Evolutionary conservation across 2,329 filamentous ascomycete genomes (phyloP), one percentile per base, ranked within the genome.

Genomic region (Nakataea oryzae): DNA sequence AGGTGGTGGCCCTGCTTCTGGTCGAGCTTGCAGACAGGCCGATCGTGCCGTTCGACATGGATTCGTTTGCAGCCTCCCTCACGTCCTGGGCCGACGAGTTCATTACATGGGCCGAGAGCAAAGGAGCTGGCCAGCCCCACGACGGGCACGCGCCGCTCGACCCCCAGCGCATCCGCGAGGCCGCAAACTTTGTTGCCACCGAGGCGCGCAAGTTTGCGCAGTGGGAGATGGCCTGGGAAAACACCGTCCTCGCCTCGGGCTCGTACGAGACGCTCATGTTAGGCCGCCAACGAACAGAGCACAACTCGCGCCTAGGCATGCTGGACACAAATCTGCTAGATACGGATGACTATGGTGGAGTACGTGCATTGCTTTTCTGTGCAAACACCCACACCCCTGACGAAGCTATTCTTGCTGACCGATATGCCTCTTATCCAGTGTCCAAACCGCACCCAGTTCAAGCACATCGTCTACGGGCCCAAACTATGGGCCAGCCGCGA

Each of bases 321-420:
- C 96, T 99, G 70, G 95, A 99, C 72, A 88, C 87, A 11, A 80
- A 90, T 70, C 75, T 99, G 61, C 76, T 97, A 30, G 95, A 99
- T 75, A 71, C 92, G 60, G 85, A 87, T 55, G 74, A 79, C 26
- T 85, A 79, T 50, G 87, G 86, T 65, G 92, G 92, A 63, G 89
- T 96, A 83, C 81, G 90, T 86, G 62, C 12, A 24, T 9, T 27
- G 54, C 27, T 57, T 55, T 57, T 57, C 60, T 59, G 30, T 24
- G 58, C 3, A 13, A 41, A 28, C 47, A 21, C 60, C 34, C 17
- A 34, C 61, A 11, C 29, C 26, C 50, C 27, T 56, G 34, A 54
- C 62, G 24, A 24, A 24, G 3, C 7, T 13, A 3, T 24, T 50
- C 17, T 50, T 69, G 17, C 57, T 63, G 28, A 63, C 58, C 1